Evolutionary conservation across 2,329 filamentous ascomycete species (phyloP).

Genomic region (Beauveria sp.): DNA sequence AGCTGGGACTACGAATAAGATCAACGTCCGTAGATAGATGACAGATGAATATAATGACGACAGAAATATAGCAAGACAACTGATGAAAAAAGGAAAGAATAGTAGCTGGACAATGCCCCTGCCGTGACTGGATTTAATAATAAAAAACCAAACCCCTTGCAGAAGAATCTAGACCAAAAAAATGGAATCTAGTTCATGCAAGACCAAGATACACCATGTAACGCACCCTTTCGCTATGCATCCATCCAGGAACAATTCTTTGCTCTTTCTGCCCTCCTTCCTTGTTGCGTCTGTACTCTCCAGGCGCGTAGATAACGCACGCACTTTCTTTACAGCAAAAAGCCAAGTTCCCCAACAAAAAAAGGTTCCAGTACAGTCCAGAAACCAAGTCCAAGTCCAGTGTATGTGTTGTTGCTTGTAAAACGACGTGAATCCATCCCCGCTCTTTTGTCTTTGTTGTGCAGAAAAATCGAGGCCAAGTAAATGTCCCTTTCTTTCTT

Average conservation of each 20-base stretch:
- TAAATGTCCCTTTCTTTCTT: neutral
- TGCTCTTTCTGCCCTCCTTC: neutral
- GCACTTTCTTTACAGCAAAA: slow-evolving; percentile 7
- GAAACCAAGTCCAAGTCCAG: slow-evolving; percentile 2
- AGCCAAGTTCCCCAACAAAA: slow-evolving; percentile 9
- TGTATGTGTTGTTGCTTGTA: neutral
- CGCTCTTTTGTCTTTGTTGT: slow-evolving; percentile 24
- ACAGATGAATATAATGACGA: neutral
- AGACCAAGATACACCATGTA: slow-evolving; percentile 31
- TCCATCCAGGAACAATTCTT: slow-evolving; percentile 30
- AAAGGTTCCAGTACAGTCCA: slow-evolving; percentile 9
- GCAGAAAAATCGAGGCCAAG: slow-evolving; percentile 18
- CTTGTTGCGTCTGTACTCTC: neutral
- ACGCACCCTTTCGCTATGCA: slow-evolving; percentile 39
- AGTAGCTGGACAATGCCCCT: slow-evolving; percentile 15
- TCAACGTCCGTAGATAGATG: slow-evolving; percentile 6
- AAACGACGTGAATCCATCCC: slow-evolving; percentile 12
- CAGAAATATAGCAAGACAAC: neutral
- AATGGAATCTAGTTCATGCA: slow-evolving; percentile 21
- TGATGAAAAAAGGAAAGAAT: slow-evolving; percentile 13
- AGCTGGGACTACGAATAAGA: neutral
- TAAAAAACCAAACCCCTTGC: slow-evolving; percentile 14
- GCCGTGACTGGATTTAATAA: slow-evolving; percentile 13
- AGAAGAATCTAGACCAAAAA: slow-evolving; percentile 20
- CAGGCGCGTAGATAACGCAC: neutral